Percentiles rank a stretch among this genome's conserved stretches.
These are phyloP conservation scores for Themeda triandra DNA, from an alignment of 176 grass and related monocot species.

Conservation along the genomic window DNA sequence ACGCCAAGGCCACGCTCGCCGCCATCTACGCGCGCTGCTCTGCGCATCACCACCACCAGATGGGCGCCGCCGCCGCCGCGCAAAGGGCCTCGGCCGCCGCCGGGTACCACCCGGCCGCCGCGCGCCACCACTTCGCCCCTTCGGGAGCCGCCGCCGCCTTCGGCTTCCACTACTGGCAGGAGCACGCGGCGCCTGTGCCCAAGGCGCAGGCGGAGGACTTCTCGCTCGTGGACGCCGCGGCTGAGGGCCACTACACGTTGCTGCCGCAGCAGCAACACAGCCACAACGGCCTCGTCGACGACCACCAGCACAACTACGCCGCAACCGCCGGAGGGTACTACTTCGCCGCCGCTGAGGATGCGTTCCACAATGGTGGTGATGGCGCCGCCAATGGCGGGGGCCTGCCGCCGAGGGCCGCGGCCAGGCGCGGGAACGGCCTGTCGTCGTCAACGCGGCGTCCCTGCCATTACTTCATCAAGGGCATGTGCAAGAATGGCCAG, in stretches of 20 bases:
- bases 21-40: slow-evolving; percentile 44
- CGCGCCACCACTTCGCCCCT: slow-evolving; percentile 24
- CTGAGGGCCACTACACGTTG: slow-evolving; percentile 21
- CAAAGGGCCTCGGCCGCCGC: neutral
- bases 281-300: slow-evolving; percentile 27
- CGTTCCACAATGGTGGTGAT: slow-evolving; percentile 16
- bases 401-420: neutral
- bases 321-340: slow-evolving; percentile 25
- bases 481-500: slow-evolving; percentile 71
- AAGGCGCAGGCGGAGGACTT: slow-evolving; percentile 7
- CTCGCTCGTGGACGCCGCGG: slow-evolving; percentile 7
- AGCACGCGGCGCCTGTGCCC: slow-evolving; percentile 3
- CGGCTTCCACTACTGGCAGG: slow-evolving; percentile 43
- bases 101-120: neutral
- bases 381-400: neutral
- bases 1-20: slow-evolving; percentile 57
- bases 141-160: neutral
- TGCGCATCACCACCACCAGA: slow-evolving; percentile 18
- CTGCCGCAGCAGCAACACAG: neutral
- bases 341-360: neutral
- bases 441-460: slow-evolving; percentile 34
- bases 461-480: slow-evolving; percentile 87
- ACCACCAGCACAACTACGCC: neutral
- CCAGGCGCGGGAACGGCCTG: slow-evolving; percentile 24
- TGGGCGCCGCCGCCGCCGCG: neutral